phyloP scores from a whole-genome alignment of 2,329 filamentous ascomycete species.

The Endoconidiophora laricicola region DNA sequence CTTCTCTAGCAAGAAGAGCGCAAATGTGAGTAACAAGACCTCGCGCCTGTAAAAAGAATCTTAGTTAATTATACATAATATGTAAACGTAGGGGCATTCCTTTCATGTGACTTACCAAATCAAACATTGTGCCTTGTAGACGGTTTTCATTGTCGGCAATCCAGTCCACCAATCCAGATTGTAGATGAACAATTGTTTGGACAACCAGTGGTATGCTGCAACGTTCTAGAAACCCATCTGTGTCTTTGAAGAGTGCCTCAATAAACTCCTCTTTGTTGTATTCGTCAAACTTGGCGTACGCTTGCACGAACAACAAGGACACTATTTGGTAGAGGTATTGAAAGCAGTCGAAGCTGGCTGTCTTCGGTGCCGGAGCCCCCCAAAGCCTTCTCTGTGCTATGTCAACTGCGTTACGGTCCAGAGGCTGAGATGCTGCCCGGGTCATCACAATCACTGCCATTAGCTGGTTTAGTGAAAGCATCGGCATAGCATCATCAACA shows the following conservation, averaged over 20 bases:
- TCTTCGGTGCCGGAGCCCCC: conserved; percentile 32
- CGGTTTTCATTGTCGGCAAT: conserved; percentile 34
- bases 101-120: conserved; percentile 25
- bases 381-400: conserved; percentile 49
- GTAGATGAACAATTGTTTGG: conserved; percentile 40
- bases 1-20: conserved; percentile 21
- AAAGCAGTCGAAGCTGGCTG: conserved; percentile 41
- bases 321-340: conserved; percentile 48
- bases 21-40: conserved; percentile 35
- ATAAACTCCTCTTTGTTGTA: conserved; percentile 24
- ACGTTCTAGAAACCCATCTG: conserved; percentile 34
- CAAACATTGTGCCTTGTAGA: conserved; percentile 19
- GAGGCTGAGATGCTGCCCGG: conserved; percentile 34
- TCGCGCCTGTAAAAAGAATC: conserved; percentile 23
- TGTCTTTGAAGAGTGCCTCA: conserved; percentile 33
- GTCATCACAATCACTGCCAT: conserved; percentile 28
- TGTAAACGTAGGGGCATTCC: too few relatives aligned
- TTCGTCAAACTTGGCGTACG: conserved; percentile 33
- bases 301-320: conserved; percentile 31
- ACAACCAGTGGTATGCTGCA: conserved; percentile 34
- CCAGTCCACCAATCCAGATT: conserved; percentile 46
- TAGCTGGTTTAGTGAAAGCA: conserved; percentile 18
- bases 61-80: conserved; percentile 15
- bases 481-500: neutral
- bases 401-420: conserved; percentile 46